A percentile compares a stretch with the other conserved stretches of the same genome.
Conservation (phyloP, 1,139 yeast species). For the Pichiaceae sp. region DNA sequence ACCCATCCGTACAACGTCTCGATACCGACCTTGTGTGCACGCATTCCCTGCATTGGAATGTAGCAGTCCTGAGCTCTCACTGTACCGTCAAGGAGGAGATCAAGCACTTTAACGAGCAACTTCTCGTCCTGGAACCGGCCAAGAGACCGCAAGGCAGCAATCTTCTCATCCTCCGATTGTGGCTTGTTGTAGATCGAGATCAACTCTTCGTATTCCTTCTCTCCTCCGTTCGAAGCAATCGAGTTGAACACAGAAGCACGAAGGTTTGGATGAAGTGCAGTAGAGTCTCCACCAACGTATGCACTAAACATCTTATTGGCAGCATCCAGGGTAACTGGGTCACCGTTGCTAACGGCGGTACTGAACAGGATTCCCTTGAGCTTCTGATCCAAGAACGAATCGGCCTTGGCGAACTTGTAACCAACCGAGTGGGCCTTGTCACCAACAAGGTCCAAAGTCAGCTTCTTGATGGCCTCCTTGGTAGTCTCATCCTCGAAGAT, state of each 20-base stretch:
- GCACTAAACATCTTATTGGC: conserved; percentile 51
- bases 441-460: conserved; percentile 52
- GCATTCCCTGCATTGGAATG: conserved; percentile 67
- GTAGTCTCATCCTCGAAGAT: conserved; percentile 54
- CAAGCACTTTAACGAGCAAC: conserved; percentile 53
- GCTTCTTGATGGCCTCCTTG: conserved; percentile 47
- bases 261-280: conserved; percentile 75
- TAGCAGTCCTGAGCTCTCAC: conserved; percentile 77
- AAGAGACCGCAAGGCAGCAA: conserved; percentile 64
- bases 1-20: conserved; percentile 72
- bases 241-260: conserved; percentile 61
- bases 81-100: conserved; percentile 56
- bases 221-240: conserved; percentile 58
- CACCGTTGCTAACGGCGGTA: conserved; percentile 57
- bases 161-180: conserved; percentile 62
- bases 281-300: conserved; percentile 55
- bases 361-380: conserved; percentile 67
- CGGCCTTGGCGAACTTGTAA: conserved; percentile 55
- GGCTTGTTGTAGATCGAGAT: conserved; percentile 60
- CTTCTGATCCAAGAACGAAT: conserved; percentile 66
- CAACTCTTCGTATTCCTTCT: conserved; percentile 54
- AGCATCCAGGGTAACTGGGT: conserved; percentile 43
- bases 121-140: conserved; percentile 60
- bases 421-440: conserved; percentile 56
- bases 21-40: conserved; percentile 54